These are phyloP conservation scores for Ophiostoma australiae DNA, from an alignment of 2,329 filamentous ascomycete species.

Conservation along the genomic window DNA sequence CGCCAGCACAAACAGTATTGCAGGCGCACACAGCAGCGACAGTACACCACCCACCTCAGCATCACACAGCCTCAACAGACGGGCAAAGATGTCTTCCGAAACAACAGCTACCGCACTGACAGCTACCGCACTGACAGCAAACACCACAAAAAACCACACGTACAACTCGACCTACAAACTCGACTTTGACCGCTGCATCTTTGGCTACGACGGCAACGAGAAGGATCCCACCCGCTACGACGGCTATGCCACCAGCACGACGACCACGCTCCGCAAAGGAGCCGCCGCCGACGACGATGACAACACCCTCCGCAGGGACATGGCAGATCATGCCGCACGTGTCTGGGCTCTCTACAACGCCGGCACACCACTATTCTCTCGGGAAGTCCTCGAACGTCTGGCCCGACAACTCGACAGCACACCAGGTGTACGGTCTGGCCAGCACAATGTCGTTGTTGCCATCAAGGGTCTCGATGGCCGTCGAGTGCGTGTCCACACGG, in stretches of 20 bases:
- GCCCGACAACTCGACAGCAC: constrained; percentile 23
- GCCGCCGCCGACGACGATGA: not conserved
- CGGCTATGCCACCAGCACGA: constrained; percentile 6
- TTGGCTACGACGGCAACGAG: not conserved
- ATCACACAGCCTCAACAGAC: not conserved
- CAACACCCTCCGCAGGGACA: constrained; percentile 13
- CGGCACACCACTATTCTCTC: constrained; percentile 27
- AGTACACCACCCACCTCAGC: not conserved
- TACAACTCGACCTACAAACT: not conserved
- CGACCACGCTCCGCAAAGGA: not conserved
- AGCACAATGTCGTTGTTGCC: constrained; percentile 16
- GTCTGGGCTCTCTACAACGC: constrained; percentile 25
- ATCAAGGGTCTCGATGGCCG: constrained; percentile 25
- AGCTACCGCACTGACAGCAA: not conserved
- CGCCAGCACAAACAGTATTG: not conserved
- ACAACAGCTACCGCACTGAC: not conserved
- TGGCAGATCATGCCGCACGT: constrained; percentile 19
- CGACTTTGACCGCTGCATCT: constrained; percentile 5
- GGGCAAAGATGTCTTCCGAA: constrained; percentile 5
- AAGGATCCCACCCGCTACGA: not conserved
- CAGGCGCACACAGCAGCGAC: not conserved
- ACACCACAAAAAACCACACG: not conserved
- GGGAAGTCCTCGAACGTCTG: constrained; percentile 21
- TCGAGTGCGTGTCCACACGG: constrained; percentile 19
- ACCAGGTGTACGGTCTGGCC: constrained; percentile 23